These are phyloP conservation scores for Sugiyamaella qingdaonensis DNA, from an alignment of 805 yeast genomes.

Conservation along the genomic window DNA sequence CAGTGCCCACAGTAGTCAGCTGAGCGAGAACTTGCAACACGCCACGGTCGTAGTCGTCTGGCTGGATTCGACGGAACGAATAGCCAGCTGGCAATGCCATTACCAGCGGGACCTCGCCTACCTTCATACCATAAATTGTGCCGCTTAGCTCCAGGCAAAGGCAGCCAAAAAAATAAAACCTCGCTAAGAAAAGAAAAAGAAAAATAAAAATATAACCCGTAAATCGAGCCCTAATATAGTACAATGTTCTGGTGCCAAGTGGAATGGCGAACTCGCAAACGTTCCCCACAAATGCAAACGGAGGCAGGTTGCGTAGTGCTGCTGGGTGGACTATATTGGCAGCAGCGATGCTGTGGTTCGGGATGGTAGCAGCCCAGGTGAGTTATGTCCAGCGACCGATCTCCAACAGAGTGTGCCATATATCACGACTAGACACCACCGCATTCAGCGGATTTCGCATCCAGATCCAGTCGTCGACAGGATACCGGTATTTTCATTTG, in stretches of 20 bases:
- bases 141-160: not conserved
- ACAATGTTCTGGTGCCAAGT: not conserved
- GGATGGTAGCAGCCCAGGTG: slow-evolving; percentile 1
- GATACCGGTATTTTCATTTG: slow-evolving; percentile 11
- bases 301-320: not conserved
- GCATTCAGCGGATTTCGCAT: slow-evolving; percentile 22
- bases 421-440: slow-evolving; percentile 14
- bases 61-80: slow-evolving; percentile 13
- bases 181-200: not conserved
- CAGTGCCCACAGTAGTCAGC: slow-evolving; percentile 17
- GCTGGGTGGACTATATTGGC: not conserved
- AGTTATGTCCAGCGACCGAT: not conserved
- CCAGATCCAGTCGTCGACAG: slow-evolving; percentile 19
- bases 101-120: not conserved
- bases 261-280: not conserved
- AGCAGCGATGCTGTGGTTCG: not conserved
- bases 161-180: not conserved
- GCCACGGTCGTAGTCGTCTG: slow-evolving; percentile 15
- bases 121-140: not conserved
- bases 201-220: not conserved
- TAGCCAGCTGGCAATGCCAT: slow-evolving; percentile 15
- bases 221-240: not conserved
- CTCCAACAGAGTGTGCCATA: slow-evolving; percentile 15
- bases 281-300: not conserved
- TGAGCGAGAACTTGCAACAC: slow-evolving; percentile 16